Evolutionary conservation across 208 protist genomes (phyloP), one percentile per base, ranked within the genome.

Genomic region (Leishmania arabica): DNA sequence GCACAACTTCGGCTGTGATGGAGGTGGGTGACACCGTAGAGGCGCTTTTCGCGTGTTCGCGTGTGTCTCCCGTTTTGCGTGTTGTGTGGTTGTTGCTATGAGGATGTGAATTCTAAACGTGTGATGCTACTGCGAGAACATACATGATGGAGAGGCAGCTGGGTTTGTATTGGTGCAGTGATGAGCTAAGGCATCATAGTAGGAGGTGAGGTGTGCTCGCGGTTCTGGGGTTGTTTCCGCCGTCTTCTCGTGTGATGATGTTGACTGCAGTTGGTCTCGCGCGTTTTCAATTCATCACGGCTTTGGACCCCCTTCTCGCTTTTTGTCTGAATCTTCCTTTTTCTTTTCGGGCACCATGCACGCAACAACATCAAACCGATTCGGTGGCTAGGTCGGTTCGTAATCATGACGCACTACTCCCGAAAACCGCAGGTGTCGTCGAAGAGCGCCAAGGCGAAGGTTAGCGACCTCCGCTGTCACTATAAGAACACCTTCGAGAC

Each of bases 401-500:
- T 58, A 31, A 56, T 21, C 40, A 97, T 98, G 94, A 88, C 94
- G 71, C 93, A 98, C 85, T 98, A 98, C 89, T 98, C 94, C 60
- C 91, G 92, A 77, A 97, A 96, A 88, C 96, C 96, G 40, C 91
- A 97, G 91, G 93, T 96, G 77, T 94, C 91, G 65, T 91, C 92
- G 72, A 97, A 97, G 93, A 90, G 75, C 80, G 90, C 95, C 60
- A 96, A 96, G 88, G 93, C 95, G 40, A 96, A 96, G 92, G 86
- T 94, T 47, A 95, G 93, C 84, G 91, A 98, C 83, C 88, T 99
- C 79, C 92, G 96, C 56, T 98, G 97, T 89, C 96, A 98, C 94
- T 98, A 92, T 91, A 99, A 99, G 92, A 99, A 98, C 89, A 99
- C 98, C 64, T 94, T 93, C 77, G 95, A 99, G 89, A 98, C 95